Evolutionary conservation across 441 rosid species (phyloP).

Genomic region (Viola pubescens): DNA sequence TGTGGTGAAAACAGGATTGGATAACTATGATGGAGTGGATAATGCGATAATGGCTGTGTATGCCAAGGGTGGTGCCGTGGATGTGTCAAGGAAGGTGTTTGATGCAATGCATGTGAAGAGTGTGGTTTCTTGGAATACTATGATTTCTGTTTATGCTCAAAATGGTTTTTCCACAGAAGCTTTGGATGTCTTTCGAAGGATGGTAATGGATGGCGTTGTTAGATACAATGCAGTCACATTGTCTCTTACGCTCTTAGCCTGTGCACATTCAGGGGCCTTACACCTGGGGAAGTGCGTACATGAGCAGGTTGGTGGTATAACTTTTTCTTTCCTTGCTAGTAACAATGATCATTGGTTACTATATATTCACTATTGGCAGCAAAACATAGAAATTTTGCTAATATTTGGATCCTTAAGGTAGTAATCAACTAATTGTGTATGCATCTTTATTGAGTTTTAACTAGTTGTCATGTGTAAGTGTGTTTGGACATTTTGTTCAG

Average conservation of each 20-base stretch:
- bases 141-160: slow-evolving; percentile 66
- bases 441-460: neutral
- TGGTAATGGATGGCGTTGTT: slow-evolving; percentile 34
- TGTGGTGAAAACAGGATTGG: slow-evolving; percentile 55
- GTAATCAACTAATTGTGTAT: neutral
- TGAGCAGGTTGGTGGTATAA: slow-evolving; percentile 50
- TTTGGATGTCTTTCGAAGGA: slow-evolving; percentile 39
- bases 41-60: slow-evolving; percentile 70
- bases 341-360: too few relatives aligned
- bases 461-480: neutral
- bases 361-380: neutral
- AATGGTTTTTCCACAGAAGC: slow-evolving; percentile 60
- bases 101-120: slow-evolving; percentile 55
- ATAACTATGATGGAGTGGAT: slow-evolving; percentile 42
- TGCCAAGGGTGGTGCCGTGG: slow-evolving; percentile 54
- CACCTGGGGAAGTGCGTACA: slow-evolving; percentile 58
- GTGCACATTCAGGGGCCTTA: slow-evolving; percentile 61
- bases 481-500: neutral
- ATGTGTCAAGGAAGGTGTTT: slow-evolving; percentile 55
- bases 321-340: neutral
- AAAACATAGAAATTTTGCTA: neutral
- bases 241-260: slow-evolving; percentile 58
- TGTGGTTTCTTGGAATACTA: slow-evolving; percentile 67
- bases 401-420: too few relatives aligned
- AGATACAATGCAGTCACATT: slow-evolving; percentile 57